Evolutionary conservation across 2,329 filamentous ascomycete genomes (phyloP).

Genomic region (Colletotrichum limetticola): DNA sequence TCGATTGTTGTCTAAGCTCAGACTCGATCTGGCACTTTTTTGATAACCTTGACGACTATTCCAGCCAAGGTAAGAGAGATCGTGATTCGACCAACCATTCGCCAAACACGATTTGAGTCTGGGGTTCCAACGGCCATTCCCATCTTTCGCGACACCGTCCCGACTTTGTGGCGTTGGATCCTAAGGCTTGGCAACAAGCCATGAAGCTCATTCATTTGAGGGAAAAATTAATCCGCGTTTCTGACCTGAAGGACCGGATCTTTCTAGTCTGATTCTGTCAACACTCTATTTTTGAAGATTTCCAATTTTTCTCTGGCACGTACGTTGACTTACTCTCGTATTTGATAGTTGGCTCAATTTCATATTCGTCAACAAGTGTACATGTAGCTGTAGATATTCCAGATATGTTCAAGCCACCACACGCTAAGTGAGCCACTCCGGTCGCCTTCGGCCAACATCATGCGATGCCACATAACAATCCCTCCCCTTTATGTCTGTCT

Average conservation of each 20-base stretch:
- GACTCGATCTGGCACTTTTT: neutral
- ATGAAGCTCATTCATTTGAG: slow-evolving; percentile 24
- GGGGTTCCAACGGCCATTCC: neutral
- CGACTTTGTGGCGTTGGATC: slow-evolving; percentile 7
- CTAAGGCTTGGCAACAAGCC: slow-evolving; percentile 19
- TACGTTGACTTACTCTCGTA: neutral
- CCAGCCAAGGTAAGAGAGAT: neutral
- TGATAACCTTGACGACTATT: slow-evolving; percentile 1
- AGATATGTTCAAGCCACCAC: neutral
- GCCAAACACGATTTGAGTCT: slow-evolving; percentile 7
- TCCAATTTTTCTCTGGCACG: neutral
- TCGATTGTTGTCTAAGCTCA: neutral
- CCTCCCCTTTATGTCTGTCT: neutral
- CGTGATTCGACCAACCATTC: slow-evolving; percentile 5
- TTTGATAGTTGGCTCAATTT: neutral
- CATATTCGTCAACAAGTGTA: neutral
- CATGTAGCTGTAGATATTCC: neutral
- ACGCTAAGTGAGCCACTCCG: slow-evolving; percentile 4
- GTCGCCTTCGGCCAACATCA: slow-evolving; percentile 19
- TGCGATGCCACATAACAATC: slow-evolving; percentile 23
- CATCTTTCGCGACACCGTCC: neutral
- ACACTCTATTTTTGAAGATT: neutral
- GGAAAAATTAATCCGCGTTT: slow-evolving; percentile 31
- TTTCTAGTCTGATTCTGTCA: slow-evolving; percentile 9
- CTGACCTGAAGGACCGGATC: slow-evolving; percentile 18